Percentiles rank a stretch among this genome's conserved stretches.
phyloP scores from a whole-genome alignment of 306 rosid genomes.

The Pterocarpus santalinus region DNA sequence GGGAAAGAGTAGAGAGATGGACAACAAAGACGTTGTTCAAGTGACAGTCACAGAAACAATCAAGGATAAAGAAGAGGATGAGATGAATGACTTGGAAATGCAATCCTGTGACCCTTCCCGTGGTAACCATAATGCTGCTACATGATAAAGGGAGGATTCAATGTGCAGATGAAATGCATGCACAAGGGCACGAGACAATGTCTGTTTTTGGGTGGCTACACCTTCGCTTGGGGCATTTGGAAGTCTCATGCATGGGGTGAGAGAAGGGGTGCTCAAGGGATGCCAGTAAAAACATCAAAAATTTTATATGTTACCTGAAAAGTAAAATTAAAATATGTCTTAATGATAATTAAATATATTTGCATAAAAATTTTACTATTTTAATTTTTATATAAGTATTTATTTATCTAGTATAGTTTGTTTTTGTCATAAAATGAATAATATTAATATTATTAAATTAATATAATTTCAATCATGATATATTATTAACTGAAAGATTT shows the following conservation, averaged over 20 bases:
- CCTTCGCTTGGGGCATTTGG: too few relatives aligned
- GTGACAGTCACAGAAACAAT: conserved; percentile 5
- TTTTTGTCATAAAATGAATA: too few relatives aligned
- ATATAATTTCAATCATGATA: too few relatives aligned
- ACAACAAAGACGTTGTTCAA: neutral
- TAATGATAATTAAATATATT: neutral
- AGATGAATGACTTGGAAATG: conserved; percentile 45
- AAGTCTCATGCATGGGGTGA: neutral
- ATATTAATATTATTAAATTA: too few relatives aligned
- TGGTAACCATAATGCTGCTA: neutral
- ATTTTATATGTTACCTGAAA: neutral
- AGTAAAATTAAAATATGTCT: neutral
- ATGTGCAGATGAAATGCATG: conserved; percentile 19
- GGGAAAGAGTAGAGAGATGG: conserved; percentile 73
- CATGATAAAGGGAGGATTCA: neutral
- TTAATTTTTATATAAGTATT: neutral
- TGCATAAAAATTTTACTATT: neutral
- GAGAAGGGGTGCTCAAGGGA: neutral
- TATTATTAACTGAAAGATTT: too few relatives aligned
- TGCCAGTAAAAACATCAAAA: neutral
- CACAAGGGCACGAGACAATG: neutral
- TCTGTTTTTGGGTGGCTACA: neutral
- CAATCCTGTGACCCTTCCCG: conserved; percentile 35
- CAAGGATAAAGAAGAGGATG: conserved; percentile 28
- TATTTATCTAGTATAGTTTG: neutral